Evolutionary conservation across 306 rosid genomes (phyloP), one percentile per base, ranked within the genome.

Genomic region (Vachellia pachyceras): DNA sequence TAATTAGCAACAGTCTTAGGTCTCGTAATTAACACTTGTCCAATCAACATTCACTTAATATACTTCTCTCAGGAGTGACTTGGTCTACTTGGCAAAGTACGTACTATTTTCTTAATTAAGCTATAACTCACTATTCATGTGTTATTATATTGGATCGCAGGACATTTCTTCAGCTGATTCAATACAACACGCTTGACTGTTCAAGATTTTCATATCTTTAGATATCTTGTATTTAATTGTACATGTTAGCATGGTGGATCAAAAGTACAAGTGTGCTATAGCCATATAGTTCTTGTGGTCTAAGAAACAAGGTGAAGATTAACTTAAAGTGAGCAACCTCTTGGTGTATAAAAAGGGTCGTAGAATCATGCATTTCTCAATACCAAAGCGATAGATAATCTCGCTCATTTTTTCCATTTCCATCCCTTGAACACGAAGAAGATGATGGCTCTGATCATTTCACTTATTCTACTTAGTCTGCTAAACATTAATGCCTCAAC

Each of bases 401-500:
- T 44, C 46, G 39, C 14, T 76, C 58, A 3, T 37, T 3, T 6
- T 33, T 33, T 82, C 74, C 33, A 77, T 46, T 29, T 29, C 33
- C 33, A 37, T 76, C 67, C 69, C 74, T 36, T 36, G 45, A 83
- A 18, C 39, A 63, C 75, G 52, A 82, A 82, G 23, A 29, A 29
- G 33, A 29, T 2, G 33, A 90, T 81, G 88, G 11, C 25, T 77
- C 3, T 47, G 66, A 72, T 46, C 65, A 69, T 88, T 70, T 58
- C 71, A 63, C 77, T 80, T 25, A 79, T 86, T 14, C 64, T 89
- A 47, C 64, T 85, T 77, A n/a, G 22, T 60, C 40, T 73, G 68
- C 46, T 68, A 41, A 72, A 64, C 65, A 29, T 29, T 29, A 46
- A 86, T 35, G 87, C 74, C 55, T 79, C 85, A 13, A 63, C 87